These are phyloP conservation scores for Venturia nashicola DNA, from an alignment of 2,329 filamentous ascomycete genomes.

Conservation along the genomic window DNA sequence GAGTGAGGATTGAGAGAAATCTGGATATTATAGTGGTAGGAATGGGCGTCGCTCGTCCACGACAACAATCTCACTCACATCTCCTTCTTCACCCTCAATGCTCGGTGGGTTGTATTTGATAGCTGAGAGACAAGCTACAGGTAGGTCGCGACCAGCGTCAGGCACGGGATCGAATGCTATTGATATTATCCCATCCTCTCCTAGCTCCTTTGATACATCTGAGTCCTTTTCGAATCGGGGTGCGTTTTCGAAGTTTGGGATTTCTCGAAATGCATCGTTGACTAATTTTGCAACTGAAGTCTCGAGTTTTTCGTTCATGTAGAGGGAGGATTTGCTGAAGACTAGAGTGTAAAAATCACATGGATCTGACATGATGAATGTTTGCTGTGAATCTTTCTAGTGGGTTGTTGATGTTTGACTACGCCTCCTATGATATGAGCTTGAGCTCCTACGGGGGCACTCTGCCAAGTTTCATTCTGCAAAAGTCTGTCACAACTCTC, in stretches of 20 bases:
- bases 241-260: background rate
- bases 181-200: background rate
- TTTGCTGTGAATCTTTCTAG: background rate
- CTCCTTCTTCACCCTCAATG: background rate
- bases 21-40: no score
- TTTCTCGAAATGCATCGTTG: background rate
- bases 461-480: no score
- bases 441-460: no score
- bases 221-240: background rate
- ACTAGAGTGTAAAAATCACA: background rate
- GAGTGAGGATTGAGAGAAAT: no score
- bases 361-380: background rate
- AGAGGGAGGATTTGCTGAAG: background rate
- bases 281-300: background rate
- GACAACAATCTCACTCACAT: background rate
- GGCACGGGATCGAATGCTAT: background rate
- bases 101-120: background rate
- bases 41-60: no score
- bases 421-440: no score
- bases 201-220: background rate
- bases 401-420: no score
- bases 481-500: no score
- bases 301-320: background rate
- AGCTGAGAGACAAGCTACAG: background rate
- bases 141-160: background rate